Percentiles rank a stretch among this genome's conserved stretches.
Evolutionary conservation across 2,329 filamentous ascomycete species (phyloP).

Genomic region (Cyphellophora attinorum): DNA sequence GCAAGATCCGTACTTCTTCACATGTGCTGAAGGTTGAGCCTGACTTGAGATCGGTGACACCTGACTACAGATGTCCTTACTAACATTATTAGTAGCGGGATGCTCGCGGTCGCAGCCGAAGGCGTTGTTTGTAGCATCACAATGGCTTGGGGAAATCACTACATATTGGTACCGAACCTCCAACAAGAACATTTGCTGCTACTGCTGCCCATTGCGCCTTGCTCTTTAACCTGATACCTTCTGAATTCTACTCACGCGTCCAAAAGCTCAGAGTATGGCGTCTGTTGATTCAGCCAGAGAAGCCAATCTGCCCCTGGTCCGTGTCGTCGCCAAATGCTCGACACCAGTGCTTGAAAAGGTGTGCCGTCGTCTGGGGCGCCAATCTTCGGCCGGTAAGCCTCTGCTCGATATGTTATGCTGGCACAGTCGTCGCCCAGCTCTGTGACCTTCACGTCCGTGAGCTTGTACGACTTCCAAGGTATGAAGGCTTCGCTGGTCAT

Average conservation of each 20-base stretch:
- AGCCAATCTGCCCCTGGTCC: slow-evolving; percentile 15
- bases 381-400: slow-evolving; percentile 13
- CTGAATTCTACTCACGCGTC: neutral
- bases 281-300: slow-evolving; percentile 18
- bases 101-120: no score
- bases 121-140: no score
- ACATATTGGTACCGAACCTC: no score
- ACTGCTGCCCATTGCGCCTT: no score
- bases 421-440: slow-evolving; percentile 14
- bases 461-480: slow-evolving; percentile 15
- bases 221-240: no score
- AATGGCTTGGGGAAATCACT: no score
- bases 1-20: no score
- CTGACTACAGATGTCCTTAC: no score
- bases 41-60: no score
- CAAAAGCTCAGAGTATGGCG: slow-evolving; percentile 11
- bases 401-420: slow-evolving; percentile 16
- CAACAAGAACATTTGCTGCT: no score
- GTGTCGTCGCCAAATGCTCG: slow-evolving; percentile 16
- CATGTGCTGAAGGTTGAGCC: no score
- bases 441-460: slow-evolving; percentile 15
- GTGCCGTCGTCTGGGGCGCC: slow-evolving; percentile 11
- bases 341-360: slow-evolving; percentile 17
- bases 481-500: slow-evolving; percentile 19
- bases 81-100: no score